A percentile compares a stretch with the other conserved stretches of the same genome.
Evolutionary conservation across 768 basidiomycete species (phyloP).

Genomic region (Tulasnella sp.): DNA sequence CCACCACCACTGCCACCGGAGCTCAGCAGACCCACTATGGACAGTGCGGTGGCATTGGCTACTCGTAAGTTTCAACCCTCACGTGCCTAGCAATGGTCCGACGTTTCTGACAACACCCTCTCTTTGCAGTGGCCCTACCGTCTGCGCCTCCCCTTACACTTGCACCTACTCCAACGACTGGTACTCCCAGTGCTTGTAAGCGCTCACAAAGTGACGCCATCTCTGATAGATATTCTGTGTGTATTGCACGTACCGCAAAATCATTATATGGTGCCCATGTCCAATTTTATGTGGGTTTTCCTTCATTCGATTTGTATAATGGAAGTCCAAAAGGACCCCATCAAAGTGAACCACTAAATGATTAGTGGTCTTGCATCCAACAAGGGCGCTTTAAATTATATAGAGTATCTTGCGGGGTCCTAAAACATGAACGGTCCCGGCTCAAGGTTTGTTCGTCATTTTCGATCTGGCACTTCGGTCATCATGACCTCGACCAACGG

Average conservation of each 20-base stretch:
- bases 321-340: too few relatives aligned
- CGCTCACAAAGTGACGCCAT: not conserved
- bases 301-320: not conserved
- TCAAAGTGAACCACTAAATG: too few relatives aligned
- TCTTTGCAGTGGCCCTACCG: slow-evolving; percentile 12
- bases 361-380: too few relatives aligned
- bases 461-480: too few relatives aligned
- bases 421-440: too few relatives aligned
- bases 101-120: not conserved
- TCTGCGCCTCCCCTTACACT: slow-evolving; percentile 17
- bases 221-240: not conserved
- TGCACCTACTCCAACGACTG: slow-evolving; percentile 19
- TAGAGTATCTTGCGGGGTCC: too few relatives aligned
- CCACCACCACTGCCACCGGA: slow-evolving; percentile 17
- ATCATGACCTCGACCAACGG: too few relatives aligned
- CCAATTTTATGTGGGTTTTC: not conserved
- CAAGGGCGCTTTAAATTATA: too few relatives aligned
- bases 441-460: too few relatives aligned
- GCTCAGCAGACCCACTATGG: slow-evolving; percentile 26
- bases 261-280: not conserved
- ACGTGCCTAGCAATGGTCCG: not conserved
- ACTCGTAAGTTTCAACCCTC: not conserved
- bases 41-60: slow-evolving; percentile 20
- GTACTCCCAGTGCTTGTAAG: slow-evolving; percentile 19
- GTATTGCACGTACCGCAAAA: not conserved